Evolutionary conservation across 1,284 basidiomycete genomes (phyloP), one percentile per base, ranked within the genome.

Genomic region (Sphagnurus paluster): DNA sequence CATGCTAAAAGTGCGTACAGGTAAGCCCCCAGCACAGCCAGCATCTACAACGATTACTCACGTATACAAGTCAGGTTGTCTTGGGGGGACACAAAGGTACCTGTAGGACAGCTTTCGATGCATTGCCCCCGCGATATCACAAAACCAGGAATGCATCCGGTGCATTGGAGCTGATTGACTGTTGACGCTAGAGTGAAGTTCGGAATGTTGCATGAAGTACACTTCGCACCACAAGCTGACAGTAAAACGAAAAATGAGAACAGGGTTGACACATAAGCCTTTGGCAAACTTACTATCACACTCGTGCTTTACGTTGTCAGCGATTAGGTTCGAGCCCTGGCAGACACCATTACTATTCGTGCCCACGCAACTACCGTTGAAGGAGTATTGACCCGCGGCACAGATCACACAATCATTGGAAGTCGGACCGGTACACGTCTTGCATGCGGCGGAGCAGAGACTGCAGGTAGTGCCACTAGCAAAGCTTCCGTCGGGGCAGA

Each of bases 291-390:
- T 59, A 90, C 89, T 77, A 58, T 92, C 88, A 59, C 90, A 93
- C 54, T 82, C 78, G 17, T 77, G 70, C 68, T 91, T 93, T 57
- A 79, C 77, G 56, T 90, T 90, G 56, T 93, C 86, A n/a, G 80
- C 87, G 32, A 93, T 77, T 49, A 88, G 65, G 51, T 72, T 78
- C 5, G 84, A 75, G 20, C 84, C 80, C 32, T 77, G 65, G 64
- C 90, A 93, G 14, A 89, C 78, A 10, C 90, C 90, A 51, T 80
- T 76, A 14, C 65, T 67, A 57, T 84, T 76, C 13, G 82, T 73
- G 29, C 74, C 64, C 4, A 90, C 84, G 56, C 90, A 91, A 35
- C 63, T 70, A 1, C 87, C 84, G 45, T 84, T 82, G 49, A 83
- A 70, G 16, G 71, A 63, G 59, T 77, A 89, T 39, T 69, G 73